Evolutionary conservation across 495 filamentous ascomycete genomes (phyloP).

Genomic region (Schizothecium vesticola): DNA sequence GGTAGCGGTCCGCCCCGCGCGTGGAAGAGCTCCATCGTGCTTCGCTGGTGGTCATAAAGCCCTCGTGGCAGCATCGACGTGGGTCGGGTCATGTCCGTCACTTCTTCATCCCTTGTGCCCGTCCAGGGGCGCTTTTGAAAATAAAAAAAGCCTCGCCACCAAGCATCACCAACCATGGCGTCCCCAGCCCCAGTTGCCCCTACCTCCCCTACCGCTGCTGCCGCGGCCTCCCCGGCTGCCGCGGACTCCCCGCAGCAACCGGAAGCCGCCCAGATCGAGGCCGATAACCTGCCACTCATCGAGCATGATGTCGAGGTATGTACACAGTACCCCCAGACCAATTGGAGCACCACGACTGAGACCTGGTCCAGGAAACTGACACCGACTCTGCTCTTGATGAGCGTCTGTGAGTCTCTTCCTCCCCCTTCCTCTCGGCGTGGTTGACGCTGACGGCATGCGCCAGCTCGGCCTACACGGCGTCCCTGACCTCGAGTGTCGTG

Average conservation of each 20-base stretch:
- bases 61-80: neutral
- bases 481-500: constrained; percentile 10
- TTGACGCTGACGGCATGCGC: neutral
- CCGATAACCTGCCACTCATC: neutral
- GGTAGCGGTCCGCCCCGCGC: too few relatives aligned
- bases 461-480: constrained; percentile 14
- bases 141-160: neutral
- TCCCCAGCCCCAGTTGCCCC: neutral
- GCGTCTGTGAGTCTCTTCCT: neutral
- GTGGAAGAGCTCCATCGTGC: too few relatives aligned
- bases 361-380: neutral
- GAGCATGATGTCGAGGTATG: neutral
- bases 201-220: too few relatives aligned
- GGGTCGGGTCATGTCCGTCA: too few relatives aligned
- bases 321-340: neutral
- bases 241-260: neutral
- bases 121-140: neutral
- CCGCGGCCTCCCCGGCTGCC: too few relatives aligned
- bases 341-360: neutral
- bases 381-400: neutral
- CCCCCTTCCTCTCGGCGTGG: too few relatives aligned
- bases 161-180: neutral
- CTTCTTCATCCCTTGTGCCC: neutral
- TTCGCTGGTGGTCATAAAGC: neutral
- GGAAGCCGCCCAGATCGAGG: neutral